Percentiles rank a stretch among this genome's conserved stretches.
These are phyloP conservation scores for Rosa persica DNA, from an alignment of 306 rosid species.

Conservation along the genomic window DNA sequence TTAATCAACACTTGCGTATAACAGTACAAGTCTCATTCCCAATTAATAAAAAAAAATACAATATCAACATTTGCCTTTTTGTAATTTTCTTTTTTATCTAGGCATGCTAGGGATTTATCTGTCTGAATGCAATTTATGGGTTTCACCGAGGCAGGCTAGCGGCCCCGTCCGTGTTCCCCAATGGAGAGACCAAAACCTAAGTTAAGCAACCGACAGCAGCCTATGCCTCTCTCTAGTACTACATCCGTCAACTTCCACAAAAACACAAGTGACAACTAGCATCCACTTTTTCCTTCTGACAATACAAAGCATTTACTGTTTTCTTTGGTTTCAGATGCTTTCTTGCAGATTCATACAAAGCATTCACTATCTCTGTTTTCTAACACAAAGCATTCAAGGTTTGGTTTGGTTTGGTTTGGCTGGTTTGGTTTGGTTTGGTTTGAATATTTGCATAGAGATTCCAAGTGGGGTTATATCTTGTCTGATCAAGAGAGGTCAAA, in stretches of 20 bases:
- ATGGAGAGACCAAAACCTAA: neutral
- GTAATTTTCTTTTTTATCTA: too few relatives aligned
- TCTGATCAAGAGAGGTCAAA: constrained; percentile 19
- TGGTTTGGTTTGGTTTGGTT: neutral
- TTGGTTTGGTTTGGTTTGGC: neutral
- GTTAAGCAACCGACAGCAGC: neutral
- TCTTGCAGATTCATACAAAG: neutral
- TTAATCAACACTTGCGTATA: too few relatives aligned
- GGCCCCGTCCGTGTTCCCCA: neutral
- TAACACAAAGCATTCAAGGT: neutral
- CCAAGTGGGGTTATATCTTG: constrained; percentile 16
- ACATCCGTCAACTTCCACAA: too few relatives aligned
- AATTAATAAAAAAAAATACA: too few relatives aligned
- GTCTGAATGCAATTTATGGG: too few relatives aligned
- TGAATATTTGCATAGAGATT: constrained; percentile 29
- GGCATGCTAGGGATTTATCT: too few relatives aligned
- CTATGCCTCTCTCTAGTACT: too few relatives aligned
- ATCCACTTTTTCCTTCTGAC: neutral
- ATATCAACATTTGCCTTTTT: too few relatives aligned
- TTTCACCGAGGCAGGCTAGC: neutral
- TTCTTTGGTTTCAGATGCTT: neutral
- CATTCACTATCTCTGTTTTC: neutral
- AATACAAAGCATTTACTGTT: too few relatives aligned
- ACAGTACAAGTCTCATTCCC: too few relatives aligned
- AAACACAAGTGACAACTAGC: neutral